phyloP scores from a whole-genome alignment of 306 rosid genomes.

The Hippophae gyantsensis region DNA sequence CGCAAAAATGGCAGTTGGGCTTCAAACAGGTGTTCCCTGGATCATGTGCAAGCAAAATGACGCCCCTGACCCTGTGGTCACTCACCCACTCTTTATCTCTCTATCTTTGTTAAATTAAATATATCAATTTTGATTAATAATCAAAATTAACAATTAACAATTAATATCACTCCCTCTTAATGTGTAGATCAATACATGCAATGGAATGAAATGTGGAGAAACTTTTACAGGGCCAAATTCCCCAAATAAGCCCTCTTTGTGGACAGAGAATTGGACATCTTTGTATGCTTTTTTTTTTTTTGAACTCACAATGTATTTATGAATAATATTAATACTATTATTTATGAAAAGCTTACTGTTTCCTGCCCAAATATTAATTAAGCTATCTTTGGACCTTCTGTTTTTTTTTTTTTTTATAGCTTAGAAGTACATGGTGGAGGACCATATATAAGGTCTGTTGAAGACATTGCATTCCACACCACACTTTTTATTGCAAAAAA shows the following conservation, averaged over 20 bases:
- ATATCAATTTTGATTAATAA: not conserved
- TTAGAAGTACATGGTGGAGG: conserved; percentile 55
- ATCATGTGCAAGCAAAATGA: conserved; percentile 80
- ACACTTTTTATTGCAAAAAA: conserved; percentile 77
- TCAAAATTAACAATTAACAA: not conserved
- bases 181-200: conserved; percentile 63
- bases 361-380: too few species aligned
- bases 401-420: conserved; percentile 9
- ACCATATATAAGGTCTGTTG: conserved; percentile 63
- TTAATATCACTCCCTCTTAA: not conserved
- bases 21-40: conserved; percentile 63
- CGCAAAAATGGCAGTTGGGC: conserved; percentile 61
- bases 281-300: conserved; percentile 22
- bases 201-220: conserved; percentile 69
- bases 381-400: too few species aligned
- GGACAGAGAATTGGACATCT: conserved; percentile 87
- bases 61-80: conserved; percentile 75
- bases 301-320: not conserved
- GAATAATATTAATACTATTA: too few species aligned
- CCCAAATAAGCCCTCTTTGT: conserved; percentile 54
- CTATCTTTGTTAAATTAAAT: too few species aligned
- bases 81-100: conserved; percentile 7
- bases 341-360: too few species aligned
- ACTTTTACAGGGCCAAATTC: conserved; percentile 65
- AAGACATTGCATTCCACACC: conserved; percentile 76